phyloP scores from a whole-genome alignment of 345 rosid species.

The Ceriops decandra region DNA sequence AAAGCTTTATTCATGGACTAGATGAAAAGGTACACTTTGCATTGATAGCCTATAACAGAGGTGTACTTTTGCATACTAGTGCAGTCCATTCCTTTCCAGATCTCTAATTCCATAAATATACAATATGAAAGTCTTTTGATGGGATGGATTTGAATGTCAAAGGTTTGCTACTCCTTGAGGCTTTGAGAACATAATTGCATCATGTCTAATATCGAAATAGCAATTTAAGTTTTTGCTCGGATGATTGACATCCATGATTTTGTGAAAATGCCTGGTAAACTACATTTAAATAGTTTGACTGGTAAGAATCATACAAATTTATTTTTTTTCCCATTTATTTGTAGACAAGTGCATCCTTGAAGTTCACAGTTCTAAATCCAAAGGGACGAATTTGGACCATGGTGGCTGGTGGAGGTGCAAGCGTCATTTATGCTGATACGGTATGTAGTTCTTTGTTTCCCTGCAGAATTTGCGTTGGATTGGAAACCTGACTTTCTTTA shows the following conservation, averaged over 20 bases:
- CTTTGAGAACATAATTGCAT: neutral
- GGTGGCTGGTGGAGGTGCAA: conserved; percentile 99
- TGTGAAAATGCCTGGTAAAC: too few species aligned
- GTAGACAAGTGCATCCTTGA: conserved; percentile 97
- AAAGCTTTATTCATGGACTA: conserved; percentile 81
- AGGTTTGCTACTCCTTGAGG: neutral
- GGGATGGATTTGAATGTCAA: neutral
- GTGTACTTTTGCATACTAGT: too few species aligned
- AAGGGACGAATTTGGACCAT: conserved; percentile 89
- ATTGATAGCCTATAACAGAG: neutral
- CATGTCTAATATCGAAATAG: neutral
- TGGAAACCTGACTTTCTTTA: neutral
- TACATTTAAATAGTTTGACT: conserved; percentile 1
- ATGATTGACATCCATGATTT: too few species aligned
- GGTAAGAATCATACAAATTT: neutral
- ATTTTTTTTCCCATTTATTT: conserved; percentile 7
- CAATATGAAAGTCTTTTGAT: too few species aligned
- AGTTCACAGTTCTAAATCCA: conserved; percentile 92
- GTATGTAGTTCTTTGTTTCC: conserved; percentile 35
- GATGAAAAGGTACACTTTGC: conserved; percentile 75
- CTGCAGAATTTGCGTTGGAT: conserved; percentile 3
- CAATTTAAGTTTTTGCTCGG: neutral
- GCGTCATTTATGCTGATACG: conserved; percentile 94
- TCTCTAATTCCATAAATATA: neutral
- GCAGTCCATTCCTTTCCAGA: neutral